Conservation (phyloP, 108 stramenopile genomes). For the Conticribra guillardii region DNA sequence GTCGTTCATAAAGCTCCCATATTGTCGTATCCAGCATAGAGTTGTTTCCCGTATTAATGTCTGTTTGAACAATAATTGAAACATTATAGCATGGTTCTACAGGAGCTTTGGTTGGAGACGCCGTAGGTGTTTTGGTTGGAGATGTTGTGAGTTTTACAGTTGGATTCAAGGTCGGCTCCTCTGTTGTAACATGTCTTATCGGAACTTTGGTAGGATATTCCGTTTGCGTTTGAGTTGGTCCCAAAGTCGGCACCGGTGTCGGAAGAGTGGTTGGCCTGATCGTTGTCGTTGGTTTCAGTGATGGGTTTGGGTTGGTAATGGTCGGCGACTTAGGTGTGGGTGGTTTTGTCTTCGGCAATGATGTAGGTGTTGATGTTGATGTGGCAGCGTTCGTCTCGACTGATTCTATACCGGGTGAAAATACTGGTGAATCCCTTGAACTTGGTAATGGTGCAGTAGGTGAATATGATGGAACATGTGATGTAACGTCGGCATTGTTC, state of each 20-base stretch:
- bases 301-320: too few species aligned
- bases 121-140: neutral
- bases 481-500: too few species aligned
- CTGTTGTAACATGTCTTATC: too few species aligned
- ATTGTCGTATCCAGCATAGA: neutral
- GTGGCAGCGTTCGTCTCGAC: too few species aligned
- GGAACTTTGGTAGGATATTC: neutral
- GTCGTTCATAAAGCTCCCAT: neutral
- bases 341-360: too few species aligned
- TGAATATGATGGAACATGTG: too few species aligned
- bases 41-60: neutral
- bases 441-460: too few species aligned
- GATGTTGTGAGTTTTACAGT: neutral
- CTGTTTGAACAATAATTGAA: neutral
- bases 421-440: too few species aligned
- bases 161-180: neutral
- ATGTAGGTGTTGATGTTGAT: too few species aligned
- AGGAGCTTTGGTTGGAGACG: neutral
- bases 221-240: neutral
- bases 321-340: too few species aligned
- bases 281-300: too few species aligned
- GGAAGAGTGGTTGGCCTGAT: neutral
- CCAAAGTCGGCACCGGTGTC: neutral
- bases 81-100: neutral
- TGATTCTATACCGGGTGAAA: too few species aligned